Base-by-base conservation (phyloP, 176 grass and related monocot species). In the Eleusine coracana region DNA sequence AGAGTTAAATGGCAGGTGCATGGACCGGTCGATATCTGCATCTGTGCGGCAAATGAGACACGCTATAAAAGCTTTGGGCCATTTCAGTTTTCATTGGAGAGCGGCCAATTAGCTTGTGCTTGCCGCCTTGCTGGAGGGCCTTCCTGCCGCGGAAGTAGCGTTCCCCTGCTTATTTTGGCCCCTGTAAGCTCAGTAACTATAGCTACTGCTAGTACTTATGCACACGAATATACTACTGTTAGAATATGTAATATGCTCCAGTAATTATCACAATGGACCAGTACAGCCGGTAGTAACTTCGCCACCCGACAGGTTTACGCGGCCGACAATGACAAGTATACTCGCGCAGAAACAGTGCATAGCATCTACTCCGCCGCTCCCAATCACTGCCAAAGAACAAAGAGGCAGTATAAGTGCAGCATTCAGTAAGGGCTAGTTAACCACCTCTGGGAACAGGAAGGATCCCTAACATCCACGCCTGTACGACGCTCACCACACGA, bases 1-100 rank as follows among this genome's bases (percentile, higher is more conserved):
- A 29, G 70, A 29, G 70, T 60, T 60, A 60, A 60, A 60, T 60
- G n/a, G n/a, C 58, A 25, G 27, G 58, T 60, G 58, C n/a, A 60
- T 11, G 58, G 58, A 59, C 55, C 6, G 6, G 58, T 60, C 58
- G 1, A 60, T 25, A 25, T 25, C 21, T 23, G 58, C 21, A 60
- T 60, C 31, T 1, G 58, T 60, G 58, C 10, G 58, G 58, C 58
- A 23, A 25, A 60, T 25, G 21, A 25, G 58, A 60, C 58, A 25
- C 7, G n/a, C 58, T 1, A 56, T 18, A 56, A 56, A 60, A 0
- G n/a, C 58, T 25, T 25, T 60, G 55, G 20, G 7, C 52, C 17
- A 7, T 21, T 56, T 7, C 17, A 56, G 52, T 56, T 56, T 56
- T 56, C 52, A 56, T 17, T 18, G 50, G 12, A 17, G 13, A 52